Evolutionary conservation across 2,329 filamentous ascomycete genomes (phyloP).

Genomic region (Aschersonia sp.): DNA sequence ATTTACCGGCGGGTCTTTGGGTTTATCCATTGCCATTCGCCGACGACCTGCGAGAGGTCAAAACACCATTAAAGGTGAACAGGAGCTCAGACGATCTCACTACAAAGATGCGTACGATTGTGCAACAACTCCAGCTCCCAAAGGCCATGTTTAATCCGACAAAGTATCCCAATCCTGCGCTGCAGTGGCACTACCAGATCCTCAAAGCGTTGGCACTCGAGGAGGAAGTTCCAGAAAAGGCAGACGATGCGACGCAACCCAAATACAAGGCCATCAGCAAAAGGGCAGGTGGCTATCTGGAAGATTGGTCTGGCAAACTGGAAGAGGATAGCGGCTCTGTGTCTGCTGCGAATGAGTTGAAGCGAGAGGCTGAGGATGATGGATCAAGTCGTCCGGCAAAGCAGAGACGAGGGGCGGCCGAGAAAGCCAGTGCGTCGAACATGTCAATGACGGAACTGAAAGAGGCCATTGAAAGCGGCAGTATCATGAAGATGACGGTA

Average conservation of each 20-base stretch:
- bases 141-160: constrained; percentile 70
- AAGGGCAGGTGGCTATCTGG: constrained; percentile 63
- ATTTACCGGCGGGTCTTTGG: constrained; percentile 75
- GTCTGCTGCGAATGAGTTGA: constrained; percentile 26
- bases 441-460: constrained; percentile 32
- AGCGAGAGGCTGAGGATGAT: constrained; percentile 35
- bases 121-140: constrained; percentile 80
- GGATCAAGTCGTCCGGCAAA: constrained; percentile 28
- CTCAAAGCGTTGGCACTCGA: constrained; percentile 83
- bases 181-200: constrained; percentile 97
- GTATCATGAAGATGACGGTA: constrained; percentile 38
- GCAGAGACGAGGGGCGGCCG: constrained; percentile 22
- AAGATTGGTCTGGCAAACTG: constrained; percentile 60
- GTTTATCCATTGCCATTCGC: constrained; percentile 76
- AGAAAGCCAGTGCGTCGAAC: constrained; percentile 17
- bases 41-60: constrained; percentile 70
- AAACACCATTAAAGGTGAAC: constrained; percentile 37
- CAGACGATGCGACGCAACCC: constrained; percentile 66
- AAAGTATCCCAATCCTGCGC: constrained; percentile 79
- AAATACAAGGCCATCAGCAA: constrained; percentile 82
- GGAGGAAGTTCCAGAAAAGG: constrained; percentile 68
- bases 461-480: constrained; percentile 26
- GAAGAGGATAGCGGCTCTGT: constrained; percentile 34
- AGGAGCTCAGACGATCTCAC: constrained; percentile 56
- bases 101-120: constrained; percentile 66